A percentile compares a stretch with the other conserved stretches of the same genome.
Evolutionary conservation across 148 eudicot genomes (phyloP).

Genomic region (Euryodendron excelsum): DNA sequence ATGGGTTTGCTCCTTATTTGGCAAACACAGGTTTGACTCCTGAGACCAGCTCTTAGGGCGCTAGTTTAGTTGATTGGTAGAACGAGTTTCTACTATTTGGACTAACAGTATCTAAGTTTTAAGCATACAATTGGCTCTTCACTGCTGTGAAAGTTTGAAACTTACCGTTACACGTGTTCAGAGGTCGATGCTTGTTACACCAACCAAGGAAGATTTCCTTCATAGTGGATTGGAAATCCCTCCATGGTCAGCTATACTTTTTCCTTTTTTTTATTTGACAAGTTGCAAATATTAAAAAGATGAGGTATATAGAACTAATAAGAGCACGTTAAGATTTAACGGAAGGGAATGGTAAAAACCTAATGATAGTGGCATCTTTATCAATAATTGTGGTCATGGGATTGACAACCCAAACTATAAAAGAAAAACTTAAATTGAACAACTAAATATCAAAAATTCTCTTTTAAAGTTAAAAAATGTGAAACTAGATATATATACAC

Average conservation of each 20-base stretch:
- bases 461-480: too few species aligned
- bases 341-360: background rate
- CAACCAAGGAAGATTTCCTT: too few species aligned
- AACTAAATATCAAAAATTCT: too few species aligned
- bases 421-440: too few species aligned
- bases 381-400: background rate
- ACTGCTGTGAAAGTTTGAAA: background rate
- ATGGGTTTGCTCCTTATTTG: too few species aligned
- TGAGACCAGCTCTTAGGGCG: background rate
- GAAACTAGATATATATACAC: too few species aligned
- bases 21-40: too few species aligned
- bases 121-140: background rate
- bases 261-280: too few species aligned
- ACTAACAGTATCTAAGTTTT: background rate
- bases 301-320: background rate
- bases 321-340: background rate
- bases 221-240: background rate
- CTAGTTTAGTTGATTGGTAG: background rate
- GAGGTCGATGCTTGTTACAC: background rate
- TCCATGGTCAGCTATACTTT: background rate
- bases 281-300: too few species aligned
- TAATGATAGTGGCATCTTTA: background rate
- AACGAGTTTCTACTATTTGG: too few species aligned
- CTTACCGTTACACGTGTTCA: background rate
- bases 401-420: background rate